Evolutionary conservation across 2,329 filamentous ascomycete species (phyloP), one percentile per base, ranked within the genome.

Genomic region (Metarhizium anisopliae): DNA sequence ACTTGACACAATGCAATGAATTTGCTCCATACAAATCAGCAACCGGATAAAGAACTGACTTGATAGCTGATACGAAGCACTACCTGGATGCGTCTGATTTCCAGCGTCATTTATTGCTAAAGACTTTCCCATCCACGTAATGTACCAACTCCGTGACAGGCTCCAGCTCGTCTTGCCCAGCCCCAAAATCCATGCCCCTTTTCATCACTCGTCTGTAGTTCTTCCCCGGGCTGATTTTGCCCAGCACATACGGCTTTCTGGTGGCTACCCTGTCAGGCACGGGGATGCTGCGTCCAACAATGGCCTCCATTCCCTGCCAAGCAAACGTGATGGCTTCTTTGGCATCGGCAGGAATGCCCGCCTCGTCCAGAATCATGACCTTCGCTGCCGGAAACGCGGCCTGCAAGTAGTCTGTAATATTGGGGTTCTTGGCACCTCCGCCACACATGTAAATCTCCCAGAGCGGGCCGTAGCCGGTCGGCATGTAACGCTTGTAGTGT

Each of bases 371-470:
- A 73, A 80, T 79, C 54, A 74, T 68, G 49, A 84, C 78, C 42
- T 69, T 72, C 2, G 75, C 74, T 42, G 72, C 68, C 14, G 75
- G 80, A 60, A 75, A 79, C 58, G 72, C 67, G 54, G 65, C 62
- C 63, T 80, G 76, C 59, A 85, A 76, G 62, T 75, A 80, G 6
- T 73, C 64, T 7, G 62, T 72, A 60, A 84, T 84, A 59, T 82
- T 83, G 1, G 78, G 76, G 61, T 84, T 83, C 58, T 76, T 73
- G 0, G 80, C 80, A 18, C 80, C 80, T 5, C 78, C 79, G 11
- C 82, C 81, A 63, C 80, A 83, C 75, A 85, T 79, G 70, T 80
- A 84, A 42, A 85, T 73, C 67, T 85, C 81, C 4, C 71, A 2
- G 42, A 45, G 42, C 42, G 7, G n/a, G 36, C 36, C 36, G 52